A percentile compares a stretch with the other conserved stretches of the same genome.
These are phyloP conservation scores for Myriosclerotinia scirpicola DNA, from an alignment of 2,329 filamentous ascomycete species.

Conservation along the genomic window DNA sequence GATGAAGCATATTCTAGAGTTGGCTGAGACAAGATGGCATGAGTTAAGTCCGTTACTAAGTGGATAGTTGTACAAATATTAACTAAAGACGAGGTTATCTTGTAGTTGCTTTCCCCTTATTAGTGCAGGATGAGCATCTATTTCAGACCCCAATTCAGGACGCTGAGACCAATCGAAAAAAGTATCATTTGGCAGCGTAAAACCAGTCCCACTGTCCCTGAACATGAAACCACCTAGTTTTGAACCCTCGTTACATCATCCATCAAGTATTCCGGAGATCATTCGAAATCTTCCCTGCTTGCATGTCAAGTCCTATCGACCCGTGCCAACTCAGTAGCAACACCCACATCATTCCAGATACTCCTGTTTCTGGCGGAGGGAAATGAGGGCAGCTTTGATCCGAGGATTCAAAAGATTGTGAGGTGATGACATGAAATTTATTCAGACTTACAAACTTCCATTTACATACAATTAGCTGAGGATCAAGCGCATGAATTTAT, in stretches of 20 bases:
- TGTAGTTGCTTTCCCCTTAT: constrained; percentile 5
- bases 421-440: too few relatives aligned
- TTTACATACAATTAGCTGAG: not conserved
- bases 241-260: not conserved
- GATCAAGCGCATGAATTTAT: not conserved
- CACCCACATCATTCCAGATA: not conserved
- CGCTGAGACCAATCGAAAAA: not conserved
- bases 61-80: constrained; percentile 26
- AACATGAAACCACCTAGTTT: not conserved
- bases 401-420: not conserved
- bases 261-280: not conserved
- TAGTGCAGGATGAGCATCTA: not conserved
- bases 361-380: not conserved
- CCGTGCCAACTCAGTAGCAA: not conserved
- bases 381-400: too few relatives aligned
- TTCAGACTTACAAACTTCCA: not conserved
- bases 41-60: constrained; percentile 43
- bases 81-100: constrained; percentile 6
- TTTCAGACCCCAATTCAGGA: not conserved
- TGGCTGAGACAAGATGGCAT: constrained; percentile 64
- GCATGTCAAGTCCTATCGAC: not conserved
- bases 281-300: not conserved
- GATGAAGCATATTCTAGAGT: constrained; percentile 57
- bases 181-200: not conserved
- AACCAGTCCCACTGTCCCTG: too few relatives aligned